Conservation (phyloP, 371 early-diverging fungal genomes). For the Haplosporangium sp. region DNA sequence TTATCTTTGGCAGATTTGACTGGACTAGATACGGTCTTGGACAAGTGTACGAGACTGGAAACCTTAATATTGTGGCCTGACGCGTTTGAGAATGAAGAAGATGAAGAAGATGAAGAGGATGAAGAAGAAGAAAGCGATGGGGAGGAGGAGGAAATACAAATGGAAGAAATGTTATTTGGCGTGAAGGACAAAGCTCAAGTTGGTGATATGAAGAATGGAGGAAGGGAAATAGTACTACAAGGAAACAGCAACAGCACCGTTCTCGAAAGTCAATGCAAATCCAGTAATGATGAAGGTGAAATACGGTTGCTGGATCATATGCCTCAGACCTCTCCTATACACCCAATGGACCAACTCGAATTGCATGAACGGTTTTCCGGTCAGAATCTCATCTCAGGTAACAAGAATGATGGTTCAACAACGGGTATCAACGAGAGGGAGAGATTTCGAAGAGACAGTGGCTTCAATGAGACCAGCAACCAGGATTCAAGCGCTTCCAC, state of each 20-base stretch:
- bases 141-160: background rate
- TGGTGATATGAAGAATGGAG: background rate
- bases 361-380: background rate
- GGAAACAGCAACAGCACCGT: background rate
- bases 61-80: slow-evolving; percentile 44
- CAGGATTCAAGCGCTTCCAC: background rate
- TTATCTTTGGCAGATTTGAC: slow-evolving; percentile 18
- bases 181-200: too few species aligned
- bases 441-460: slow-evolving; percentile 27
- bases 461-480: slow-evolving; percentile 5
- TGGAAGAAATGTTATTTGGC: too few species aligned
- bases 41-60: slow-evolving; percentile 21
- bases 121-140: slow-evolving; percentile 4
- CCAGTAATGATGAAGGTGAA: background rate
- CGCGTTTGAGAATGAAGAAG: slow-evolving; percentile 37
- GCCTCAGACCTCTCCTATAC: background rate
- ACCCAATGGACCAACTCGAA: slow-evolving; percentile 4
- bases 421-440: slow-evolving; percentile 4
- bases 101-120: slow-evolving; percentile 26
- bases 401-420: background rate
- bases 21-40: slow-evolving; percentile 16
- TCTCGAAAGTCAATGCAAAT: too few species aligned
- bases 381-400: background rate
- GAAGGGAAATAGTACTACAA: background rate
- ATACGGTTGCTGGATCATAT: background rate